phyloP scores from a whole-genome alignment of 495 filamentous ascomycete genomes.

The Platismatia glauca region DNA sequence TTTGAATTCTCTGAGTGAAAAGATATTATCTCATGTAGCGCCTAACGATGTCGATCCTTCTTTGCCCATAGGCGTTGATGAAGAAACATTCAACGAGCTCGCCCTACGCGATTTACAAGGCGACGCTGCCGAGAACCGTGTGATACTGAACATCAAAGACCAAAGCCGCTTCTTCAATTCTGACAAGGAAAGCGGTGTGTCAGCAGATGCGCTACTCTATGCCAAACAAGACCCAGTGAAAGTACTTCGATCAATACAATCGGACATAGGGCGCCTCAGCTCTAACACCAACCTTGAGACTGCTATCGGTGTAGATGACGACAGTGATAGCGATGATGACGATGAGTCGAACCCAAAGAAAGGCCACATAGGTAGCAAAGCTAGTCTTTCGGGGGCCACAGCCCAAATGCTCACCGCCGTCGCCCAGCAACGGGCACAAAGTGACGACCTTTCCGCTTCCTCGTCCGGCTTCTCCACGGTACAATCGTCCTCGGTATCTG shows the following conservation, averaged over 20 bases:
- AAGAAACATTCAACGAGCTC: constrained; percentile 63
- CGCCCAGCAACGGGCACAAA: constrained; percentile 46
- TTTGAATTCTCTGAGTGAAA: constrained; percentile 79
- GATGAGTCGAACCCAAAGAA: constrained; percentile 50
- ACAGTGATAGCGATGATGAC: constrained; percentile 48
- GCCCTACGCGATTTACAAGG: constrained; percentile 74
- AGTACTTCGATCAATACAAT: constrained; percentile 54
- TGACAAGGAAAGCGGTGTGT: constrained; percentile 41
- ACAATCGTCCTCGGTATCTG: constrained; percentile 40
- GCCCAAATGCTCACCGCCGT: constrained; percentile 40
- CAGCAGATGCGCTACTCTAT: constrained; percentile 50
- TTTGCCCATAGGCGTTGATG: constrained; percentile 58
- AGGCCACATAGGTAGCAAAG: constrained; percentile 49
- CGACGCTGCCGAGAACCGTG: constrained; percentile 59
- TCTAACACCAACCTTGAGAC: constrained; percentile 47
- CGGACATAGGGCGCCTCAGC: constrained; percentile 45
- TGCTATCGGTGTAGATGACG: constrained; percentile 52
- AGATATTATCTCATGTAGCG: constrained; percentile 77
- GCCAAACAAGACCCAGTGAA: constrained; percentile 57
- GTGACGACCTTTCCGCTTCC: constrained; percentile 33
- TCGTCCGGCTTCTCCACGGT: constrained; percentile 23
- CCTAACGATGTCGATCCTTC: constrained; percentile 62
- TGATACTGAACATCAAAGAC: constrained; percentile 80
- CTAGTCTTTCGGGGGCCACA: constrained; percentile 39
- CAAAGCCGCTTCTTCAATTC: constrained; percentile 71